phyloP scores from a whole-genome alignment of 306 rosid genomes.

The Psophocarpus tetragonolobus region DNA sequence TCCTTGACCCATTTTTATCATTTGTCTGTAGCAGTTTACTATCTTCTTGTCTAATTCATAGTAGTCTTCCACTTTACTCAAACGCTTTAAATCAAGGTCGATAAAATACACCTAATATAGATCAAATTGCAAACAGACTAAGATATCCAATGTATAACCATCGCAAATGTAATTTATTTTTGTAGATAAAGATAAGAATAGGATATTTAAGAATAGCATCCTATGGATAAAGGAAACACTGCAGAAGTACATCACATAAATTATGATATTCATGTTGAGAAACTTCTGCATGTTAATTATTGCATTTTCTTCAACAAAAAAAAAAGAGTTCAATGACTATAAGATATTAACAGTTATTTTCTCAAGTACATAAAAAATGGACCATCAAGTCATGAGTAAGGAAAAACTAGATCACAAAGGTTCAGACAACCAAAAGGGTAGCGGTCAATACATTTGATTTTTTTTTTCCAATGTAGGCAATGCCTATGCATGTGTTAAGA shows the following conservation, averaged over 20 bases:
- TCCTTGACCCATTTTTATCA: conserved; percentile 49
- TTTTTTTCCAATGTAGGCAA: background rate
- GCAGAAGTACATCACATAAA: background rate
- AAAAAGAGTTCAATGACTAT: conserved; percentile 10
- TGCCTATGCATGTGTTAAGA: background rate
- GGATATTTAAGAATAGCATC: background rate
- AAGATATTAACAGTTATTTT: background rate
- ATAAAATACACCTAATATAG: conserved; percentile 67
- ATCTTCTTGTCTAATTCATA: conserved; percentile 83
- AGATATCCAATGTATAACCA: conserved; percentile 29
- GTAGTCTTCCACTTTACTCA: conserved; percentile 76
- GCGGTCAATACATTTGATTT: background rate
- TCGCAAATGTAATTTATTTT: background rate
- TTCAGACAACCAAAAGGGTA: background rate
- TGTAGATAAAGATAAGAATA: background rate
- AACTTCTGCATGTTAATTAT: background rate
- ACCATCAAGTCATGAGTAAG: conserved; percentile 6
- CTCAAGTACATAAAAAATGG: background rate
- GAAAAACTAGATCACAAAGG: conserved; percentile 2
- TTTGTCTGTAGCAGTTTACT: conserved; percentile 65
- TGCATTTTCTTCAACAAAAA: background rate
- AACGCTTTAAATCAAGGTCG: conserved; percentile 84
- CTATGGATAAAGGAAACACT: background rate
- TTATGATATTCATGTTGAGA: conserved; percentile 3
- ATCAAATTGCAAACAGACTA: conserved; percentile 35